Percentiles rank a stretch among this genome's conserved stretches.
These are phyloP conservation scores for Penicillium polonicum DNA, from an alignment of 2,329 filamentous ascomycete species.

Conservation along the genomic window DNA sequence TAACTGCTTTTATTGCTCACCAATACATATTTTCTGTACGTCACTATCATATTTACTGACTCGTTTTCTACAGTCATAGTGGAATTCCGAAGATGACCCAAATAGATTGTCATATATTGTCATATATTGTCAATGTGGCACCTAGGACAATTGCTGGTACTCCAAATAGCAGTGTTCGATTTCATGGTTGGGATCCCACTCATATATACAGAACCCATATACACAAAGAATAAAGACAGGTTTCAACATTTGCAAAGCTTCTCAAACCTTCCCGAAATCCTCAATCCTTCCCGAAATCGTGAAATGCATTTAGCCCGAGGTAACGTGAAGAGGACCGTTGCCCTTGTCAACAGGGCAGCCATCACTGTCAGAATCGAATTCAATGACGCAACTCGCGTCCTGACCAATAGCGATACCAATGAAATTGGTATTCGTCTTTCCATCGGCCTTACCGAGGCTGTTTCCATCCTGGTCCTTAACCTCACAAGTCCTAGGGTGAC, in stretches of 20 bases:
- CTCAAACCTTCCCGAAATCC: not conserved
- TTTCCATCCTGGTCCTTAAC: conserved; percentile 16
- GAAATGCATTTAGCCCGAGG: conserved; percentile 4
- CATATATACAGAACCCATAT: too few relatives aligned
- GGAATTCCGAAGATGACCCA: not conserved
- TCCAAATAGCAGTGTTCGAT: too few relatives aligned
- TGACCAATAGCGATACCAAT: conserved; percentile 18
- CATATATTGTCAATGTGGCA: not conserved
- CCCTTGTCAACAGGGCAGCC: conserved; percentile 15
- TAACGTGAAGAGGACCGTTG: conserved; percentile 17
- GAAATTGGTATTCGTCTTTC: conserved; percentile 12
- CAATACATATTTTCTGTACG: not conserved
- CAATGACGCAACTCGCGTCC: conserved; percentile 14
- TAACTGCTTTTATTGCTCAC: not conserved
- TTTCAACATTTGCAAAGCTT: not conserved
- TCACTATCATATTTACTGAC: not conserved
- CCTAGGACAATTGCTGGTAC: not conserved
- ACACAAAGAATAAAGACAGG: not conserved
- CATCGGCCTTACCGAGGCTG: conserved; percentile 11
- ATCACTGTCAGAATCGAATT: conserved; percentile 18
- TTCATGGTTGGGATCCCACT: too few relatives aligned
- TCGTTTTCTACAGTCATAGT: not conserved
- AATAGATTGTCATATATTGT: not conserved
- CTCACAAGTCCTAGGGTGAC: conserved; percentile 15
- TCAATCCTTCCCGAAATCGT: not conserved